phyloP scores from a whole-genome alignment of 2,329 filamentous ascomycete species.

The Amesomyces nigricolor region DNA sequence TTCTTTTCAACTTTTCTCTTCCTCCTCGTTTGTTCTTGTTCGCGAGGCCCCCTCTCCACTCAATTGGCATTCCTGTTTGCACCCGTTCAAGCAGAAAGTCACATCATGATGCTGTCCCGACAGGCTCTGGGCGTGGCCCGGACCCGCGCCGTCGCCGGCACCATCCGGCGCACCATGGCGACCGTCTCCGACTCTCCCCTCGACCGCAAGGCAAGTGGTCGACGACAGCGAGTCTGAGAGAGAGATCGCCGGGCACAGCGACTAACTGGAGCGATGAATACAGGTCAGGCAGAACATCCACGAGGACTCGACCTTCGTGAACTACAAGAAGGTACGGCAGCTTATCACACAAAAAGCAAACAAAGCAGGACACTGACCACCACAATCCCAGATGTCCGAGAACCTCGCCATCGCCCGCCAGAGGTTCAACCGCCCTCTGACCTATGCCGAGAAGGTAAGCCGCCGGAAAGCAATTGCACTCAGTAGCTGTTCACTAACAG shows the following conservation, averaged over 20 bases:
- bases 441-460: constrained; percentile 75
- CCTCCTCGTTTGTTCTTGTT: constrained; percentile 24
- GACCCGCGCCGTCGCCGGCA: constrained; percentile 49
- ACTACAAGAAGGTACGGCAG: constrained; percentile 70
- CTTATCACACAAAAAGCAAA: too few relatives aligned
- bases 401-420: constrained; percentile 60
- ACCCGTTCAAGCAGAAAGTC: constrained; percentile 23
- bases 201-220: constrained; percentile 72
- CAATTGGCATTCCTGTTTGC: constrained; percentile 31
- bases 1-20: constrained; percentile 23
- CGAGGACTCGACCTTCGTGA: constrained; percentile 96
- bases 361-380: too few relatives aligned
- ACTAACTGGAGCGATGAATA: constrained; percentile 10
- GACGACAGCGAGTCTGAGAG: too few relatives aligned
- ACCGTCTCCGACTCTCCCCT: constrained; percentile 81
- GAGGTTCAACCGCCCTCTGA: constrained; percentile 87
- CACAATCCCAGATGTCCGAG: constrained; percentile 58
- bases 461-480: too few relatives aligned
- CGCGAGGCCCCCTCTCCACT: constrained; percentile 31
- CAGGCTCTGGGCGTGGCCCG: constrained; percentile 64
- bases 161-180: constrained; percentile 67
- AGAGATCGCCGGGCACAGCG: too few relatives aligned
- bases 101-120: constrained; percentile 65
- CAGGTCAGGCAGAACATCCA: constrained; percentile 84
- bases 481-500: too few relatives aligned